Conservation (phyloP, 2,329 filamentous ascomycete genomes). For the Dactylellina leptospora region DNA sequence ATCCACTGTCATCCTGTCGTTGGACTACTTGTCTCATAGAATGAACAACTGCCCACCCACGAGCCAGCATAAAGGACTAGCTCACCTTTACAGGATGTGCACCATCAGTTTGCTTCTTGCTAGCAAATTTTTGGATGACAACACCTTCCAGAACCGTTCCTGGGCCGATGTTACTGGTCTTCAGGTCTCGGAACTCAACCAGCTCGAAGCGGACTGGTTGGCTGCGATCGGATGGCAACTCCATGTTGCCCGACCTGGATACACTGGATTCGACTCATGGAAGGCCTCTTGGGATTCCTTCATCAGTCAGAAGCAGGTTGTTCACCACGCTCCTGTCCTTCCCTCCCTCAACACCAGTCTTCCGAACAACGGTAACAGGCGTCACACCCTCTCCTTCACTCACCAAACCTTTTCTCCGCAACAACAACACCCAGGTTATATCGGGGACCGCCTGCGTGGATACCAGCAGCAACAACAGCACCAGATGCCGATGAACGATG, state of each 20-base stretch:
- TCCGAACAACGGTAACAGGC: constrained; percentile 66
- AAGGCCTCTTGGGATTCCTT: constrained; percentile 73
- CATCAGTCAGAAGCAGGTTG: constrained; percentile 63
- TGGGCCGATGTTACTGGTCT: constrained; percentile 97
- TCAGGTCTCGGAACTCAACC: constrained; percentile 81
- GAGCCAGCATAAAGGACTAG: constrained; percentile 68
- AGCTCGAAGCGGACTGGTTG: constrained; percentile 87
- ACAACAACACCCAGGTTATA: constrained; percentile 61
- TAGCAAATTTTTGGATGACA: constrained; percentile 96
- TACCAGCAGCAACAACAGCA: constrained; percentile 58
- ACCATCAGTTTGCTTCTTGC: constrained; percentile 85
- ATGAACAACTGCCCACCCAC: constrained; percentile 75
- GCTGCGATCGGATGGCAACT: constrained; percentile 82
- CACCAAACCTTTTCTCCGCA: constrained; percentile 65
- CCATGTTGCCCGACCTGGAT: constrained; percentile 82
- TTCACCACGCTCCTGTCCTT: constrained; percentile 59
- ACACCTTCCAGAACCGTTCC: constrained; percentile 95
- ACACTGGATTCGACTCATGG: constrained; percentile 75
- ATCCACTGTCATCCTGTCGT: constrained; percentile 86
- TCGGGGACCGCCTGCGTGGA: constrained; percentile 56
- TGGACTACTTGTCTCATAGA: constrained; percentile 86
- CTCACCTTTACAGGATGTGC: constrained; percentile 85
- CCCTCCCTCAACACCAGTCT: constrained; percentile 73
- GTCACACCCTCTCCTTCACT: constrained; percentile 63
- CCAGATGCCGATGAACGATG: constrained; percentile 61